These are phyloP conservation scores for Ganoderma sinense DNA, from an alignment of 1,284 basidiomycete species.

Conservation along the genomic window DNA sequence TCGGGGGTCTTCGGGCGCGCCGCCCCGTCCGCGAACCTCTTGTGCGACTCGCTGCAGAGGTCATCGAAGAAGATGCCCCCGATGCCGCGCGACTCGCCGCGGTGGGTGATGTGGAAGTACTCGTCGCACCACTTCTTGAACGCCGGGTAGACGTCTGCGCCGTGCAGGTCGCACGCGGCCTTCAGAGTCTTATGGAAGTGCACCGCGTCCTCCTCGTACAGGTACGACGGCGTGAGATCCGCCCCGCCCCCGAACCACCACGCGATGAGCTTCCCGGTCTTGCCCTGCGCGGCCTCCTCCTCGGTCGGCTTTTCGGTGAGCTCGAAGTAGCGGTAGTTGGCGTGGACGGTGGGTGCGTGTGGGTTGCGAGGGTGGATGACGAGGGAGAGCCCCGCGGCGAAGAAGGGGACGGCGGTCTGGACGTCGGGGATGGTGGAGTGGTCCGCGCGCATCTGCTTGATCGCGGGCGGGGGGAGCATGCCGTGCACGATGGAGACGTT, in stretches of 20 bases:
- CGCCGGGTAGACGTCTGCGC: conserved; percentile 72
- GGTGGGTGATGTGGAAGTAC: conserved; percentile 96
- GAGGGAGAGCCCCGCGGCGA: conserved; percentile 90
- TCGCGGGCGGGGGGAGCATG: conserved; percentile 85
- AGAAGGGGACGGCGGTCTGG: conserved; percentile 83
- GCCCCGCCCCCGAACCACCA: conserved; percentile 99
- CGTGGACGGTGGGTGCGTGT: conserved; percentile 91
- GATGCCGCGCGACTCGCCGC: conserved; percentile 89
- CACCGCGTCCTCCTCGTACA: conserved; percentile 86
- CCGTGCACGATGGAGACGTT: conserved; percentile 96
- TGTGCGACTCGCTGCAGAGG: conserved; percentile 68
- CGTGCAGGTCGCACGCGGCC: conserved; percentile 79
- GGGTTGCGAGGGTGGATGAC: conserved; percentile 97
- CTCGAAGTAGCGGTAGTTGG: conserved; percentile 99
- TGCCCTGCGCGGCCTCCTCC: conserved; percentile 43
- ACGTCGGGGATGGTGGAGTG: conserved; percentile 81
- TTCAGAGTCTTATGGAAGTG: conserved; percentile 91
- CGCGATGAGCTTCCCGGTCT: conserved; percentile 63
- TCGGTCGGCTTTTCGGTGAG: conserved; percentile 62
- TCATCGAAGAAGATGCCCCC: conserved; percentile 99
- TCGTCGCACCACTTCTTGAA: conserved; percentile 99
- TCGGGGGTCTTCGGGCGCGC: conserved; percentile 60
- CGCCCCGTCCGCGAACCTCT: conserved; percentile 57
- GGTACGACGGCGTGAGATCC: conserved; percentile 94
- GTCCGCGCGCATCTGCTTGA: conserved; percentile 95